These are phyloP conservation scores for Pseudopithomyces maydicus DNA, from an alignment of 2,329 filamentous ascomycete genomes.

Conservation along the genomic window DNA sequence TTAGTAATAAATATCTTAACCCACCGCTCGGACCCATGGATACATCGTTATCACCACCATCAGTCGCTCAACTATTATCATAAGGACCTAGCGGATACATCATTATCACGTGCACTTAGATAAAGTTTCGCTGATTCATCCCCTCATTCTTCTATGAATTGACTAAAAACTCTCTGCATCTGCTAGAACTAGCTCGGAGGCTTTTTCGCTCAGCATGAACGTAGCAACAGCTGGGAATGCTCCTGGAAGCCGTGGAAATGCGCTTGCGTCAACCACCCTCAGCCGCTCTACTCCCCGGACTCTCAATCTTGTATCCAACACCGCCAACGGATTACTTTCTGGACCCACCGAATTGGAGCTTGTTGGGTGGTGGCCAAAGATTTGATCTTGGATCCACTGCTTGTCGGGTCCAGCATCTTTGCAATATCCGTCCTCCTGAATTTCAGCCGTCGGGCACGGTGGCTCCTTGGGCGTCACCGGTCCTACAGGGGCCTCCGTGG, in stretches of 20 bases:
- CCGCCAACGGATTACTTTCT: neutral
- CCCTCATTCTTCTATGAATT: no score
- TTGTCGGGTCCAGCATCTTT: neutral
- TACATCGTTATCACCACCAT: no score
- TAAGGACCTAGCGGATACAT: no score
- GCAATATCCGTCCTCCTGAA: no score
- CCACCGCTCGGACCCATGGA: no score
- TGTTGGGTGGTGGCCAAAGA: constrained; percentile 18
- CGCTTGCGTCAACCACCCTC: constrained; percentile 65
- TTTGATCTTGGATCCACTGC: constrained; percentile 16
- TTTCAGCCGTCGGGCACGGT: no score
- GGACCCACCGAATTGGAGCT: constrained; percentile 16
- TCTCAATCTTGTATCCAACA: constrained; percentile 19
- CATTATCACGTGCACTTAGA: no score
- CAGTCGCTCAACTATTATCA: no score
- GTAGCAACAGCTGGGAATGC: constrained; percentile 14
- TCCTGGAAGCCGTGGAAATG: constrained; percentile 57
- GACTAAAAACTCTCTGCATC: neutral
- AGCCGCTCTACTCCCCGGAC: constrained; percentile 49
- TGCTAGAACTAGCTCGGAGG: constrained; percentile 10
- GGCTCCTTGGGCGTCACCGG: constrained; percentile 2
- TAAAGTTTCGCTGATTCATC: no score
- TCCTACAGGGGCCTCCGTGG: neutral
- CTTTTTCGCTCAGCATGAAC: constrained; percentile 15
- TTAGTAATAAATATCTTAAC: no score